phyloP scores from a whole-genome alignment of 441 rosid genomes.

The Caryocar brasiliense region DNA sequence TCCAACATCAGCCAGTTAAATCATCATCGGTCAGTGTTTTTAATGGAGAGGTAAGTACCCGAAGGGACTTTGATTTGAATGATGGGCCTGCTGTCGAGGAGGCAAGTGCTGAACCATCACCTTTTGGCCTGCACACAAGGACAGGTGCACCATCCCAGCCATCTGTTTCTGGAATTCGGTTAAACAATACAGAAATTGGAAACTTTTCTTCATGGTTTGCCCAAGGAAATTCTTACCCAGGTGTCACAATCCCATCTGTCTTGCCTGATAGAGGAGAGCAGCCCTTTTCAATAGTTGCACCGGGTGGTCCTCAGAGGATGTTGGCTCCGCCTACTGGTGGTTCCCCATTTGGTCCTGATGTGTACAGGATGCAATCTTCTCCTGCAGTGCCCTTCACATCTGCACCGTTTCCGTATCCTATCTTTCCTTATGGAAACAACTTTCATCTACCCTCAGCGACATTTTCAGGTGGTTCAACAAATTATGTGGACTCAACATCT shows the following conservation, averaged over 20 bases:
- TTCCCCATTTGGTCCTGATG: constrained; percentile 35
- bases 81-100: constrained; percentile 81
- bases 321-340: constrained; percentile 32
- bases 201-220: constrained; percentile 63
- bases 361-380: constrained; percentile 41
- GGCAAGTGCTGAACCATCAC: constrained; percentile 33
- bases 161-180: constrained; percentile 33
- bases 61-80: constrained; percentile 77
- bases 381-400: constrained; percentile 42
- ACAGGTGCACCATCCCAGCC: constrained; percentile 36
- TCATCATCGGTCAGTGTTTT: constrained; percentile 27
- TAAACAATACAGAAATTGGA: constrained; percentile 39
- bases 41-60: constrained; percentile 27
- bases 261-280: constrained; percentile 63
- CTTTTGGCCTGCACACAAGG: constrained; percentile 37
- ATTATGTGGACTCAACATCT: constrained; percentile 44
- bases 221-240: constrained; percentile 37
- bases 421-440: constrained; percentile 34
- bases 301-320: constrained; percentile 43
- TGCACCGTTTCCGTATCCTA: constrained; percentile 42
- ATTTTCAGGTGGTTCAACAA: constrained; percentile 39
- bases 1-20: constrained; percentile 23
- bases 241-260: constrained; percentile 47
- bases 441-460: constrained; percentile 38
- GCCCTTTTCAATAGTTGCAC: constrained; percentile 45